Conservation (phyloP, 1,284 basidiomycete genomes). For the Mixia osmundae region DNA sequence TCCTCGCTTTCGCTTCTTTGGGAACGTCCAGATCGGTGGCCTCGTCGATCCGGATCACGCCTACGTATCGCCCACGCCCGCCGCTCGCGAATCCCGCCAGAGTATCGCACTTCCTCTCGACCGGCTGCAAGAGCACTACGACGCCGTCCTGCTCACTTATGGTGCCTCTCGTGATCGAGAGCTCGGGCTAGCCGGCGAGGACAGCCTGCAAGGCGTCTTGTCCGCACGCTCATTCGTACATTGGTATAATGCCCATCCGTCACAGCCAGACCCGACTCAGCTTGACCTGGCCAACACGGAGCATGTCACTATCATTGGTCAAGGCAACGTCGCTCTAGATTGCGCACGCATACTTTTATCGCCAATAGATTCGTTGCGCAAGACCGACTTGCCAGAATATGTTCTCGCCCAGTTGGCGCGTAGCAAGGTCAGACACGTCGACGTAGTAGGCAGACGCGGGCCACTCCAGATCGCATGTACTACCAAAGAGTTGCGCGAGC, state of each 20-base stretch:
- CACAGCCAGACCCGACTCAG: slow-evolving; percentile 23
- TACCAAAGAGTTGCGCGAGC: slow-evolving; percentile 79
- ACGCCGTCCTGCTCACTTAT: slow-evolving; percentile 55
- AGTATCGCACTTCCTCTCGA: slow-evolving; percentile 34
- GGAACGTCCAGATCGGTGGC: slow-evolving; percentile 55
- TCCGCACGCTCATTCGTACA: slow-evolving; percentile 73
- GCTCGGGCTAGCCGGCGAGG: slow-evolving; percentile 21
- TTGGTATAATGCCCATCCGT: slow-evolving; percentile 92
- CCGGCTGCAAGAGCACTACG: slow-evolving; percentile 41
- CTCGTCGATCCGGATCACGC: slow-evolving; percentile 10
- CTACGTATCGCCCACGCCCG: slow-evolving; percentile 6
- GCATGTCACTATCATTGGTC: slow-evolving; percentile 70
- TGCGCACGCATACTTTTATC: slow-evolving; percentile 69
- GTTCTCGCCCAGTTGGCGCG: slow-evolving; percentile 45
- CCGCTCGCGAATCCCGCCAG: slow-evolving; percentile 24
- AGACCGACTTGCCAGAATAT: slow-evolving; percentile 54
- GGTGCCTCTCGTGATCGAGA: slow-evolving; percentile 38
- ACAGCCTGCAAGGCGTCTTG: slow-evolving; percentile 31
- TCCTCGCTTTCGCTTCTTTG: slow-evolving; percentile 63
- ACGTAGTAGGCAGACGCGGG: slow-evolving; percentile 63
- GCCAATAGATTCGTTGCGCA: slow-evolving; percentile 34
- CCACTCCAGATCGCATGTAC: slow-evolving; percentile 79
- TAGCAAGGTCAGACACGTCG: slow-evolving; percentile 48
- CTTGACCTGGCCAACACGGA: slow-evolving; percentile 34
- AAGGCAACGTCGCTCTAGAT: slow-evolving; percentile 90